phyloP scores from a whole-genome alignment of 2,329 filamentous ascomycete genomes.

The Pyrenochaeta sp. region DNA sequence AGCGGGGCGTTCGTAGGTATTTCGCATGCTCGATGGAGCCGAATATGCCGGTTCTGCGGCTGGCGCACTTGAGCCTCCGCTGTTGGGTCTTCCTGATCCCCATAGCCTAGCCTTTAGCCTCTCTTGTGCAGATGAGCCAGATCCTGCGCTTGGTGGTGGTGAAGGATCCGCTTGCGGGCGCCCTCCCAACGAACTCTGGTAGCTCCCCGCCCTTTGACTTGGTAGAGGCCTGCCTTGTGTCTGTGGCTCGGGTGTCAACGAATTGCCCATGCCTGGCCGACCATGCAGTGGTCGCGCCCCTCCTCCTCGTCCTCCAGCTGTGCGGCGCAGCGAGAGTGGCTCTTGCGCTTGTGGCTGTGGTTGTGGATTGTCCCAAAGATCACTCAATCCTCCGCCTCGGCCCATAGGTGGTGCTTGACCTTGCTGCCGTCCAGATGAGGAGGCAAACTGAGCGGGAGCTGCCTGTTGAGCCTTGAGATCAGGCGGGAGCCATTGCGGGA shows the following conservation, averaged over 20 bases:
- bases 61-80: conserved; percentile 55
- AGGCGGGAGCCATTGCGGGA: conserved; percentile 87
- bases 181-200: conserved; percentile 64
- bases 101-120: conserved; percentile 82
- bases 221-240: conserved; percentile 68
- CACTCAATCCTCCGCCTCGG: conserved; percentile 60
- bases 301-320: conserved; percentile 55
- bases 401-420: conserved; percentile 36
- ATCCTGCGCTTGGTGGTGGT: conserved; percentile 46
- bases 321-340: conserved; percentile 51
- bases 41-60: conserved; percentile 28
- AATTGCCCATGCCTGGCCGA: conserved; percentile 35
- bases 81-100: conserved; percentile 68
- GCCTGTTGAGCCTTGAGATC: conserved; percentile 77
- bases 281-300: conserved; percentile 37
- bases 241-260: conserved; percentile 44
- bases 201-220: conserved; percentile 77
- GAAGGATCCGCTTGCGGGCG: conserved; percentile 49
- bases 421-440: conserved; percentile 51
- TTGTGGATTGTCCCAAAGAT: conserved; percentile 64
- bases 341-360: conserved; percentile 51
- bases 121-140: conserved; percentile 75
- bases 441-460: conserved; percentile 60
- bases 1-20: conserved; percentile 37
- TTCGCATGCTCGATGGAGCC: conserved; percentile 22